Conservation (phyloP, 2,329 filamentous ascomycete genomes). For the Pseudopyrenochaeta lycopersici region DNA sequence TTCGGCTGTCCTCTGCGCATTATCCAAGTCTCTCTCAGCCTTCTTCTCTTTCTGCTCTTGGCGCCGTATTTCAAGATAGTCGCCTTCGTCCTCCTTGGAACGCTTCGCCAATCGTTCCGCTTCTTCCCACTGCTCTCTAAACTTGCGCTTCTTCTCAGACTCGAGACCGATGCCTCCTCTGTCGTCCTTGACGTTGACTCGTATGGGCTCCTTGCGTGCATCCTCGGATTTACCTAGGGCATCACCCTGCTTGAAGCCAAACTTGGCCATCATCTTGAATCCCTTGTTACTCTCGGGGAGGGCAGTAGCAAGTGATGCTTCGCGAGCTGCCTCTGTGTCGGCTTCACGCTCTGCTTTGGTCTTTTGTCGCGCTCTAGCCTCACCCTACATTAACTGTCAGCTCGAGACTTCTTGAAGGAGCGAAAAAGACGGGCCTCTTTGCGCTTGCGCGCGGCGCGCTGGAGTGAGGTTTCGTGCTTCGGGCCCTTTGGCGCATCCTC, state of each 20-base stretch:
- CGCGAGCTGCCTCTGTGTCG: constrained; percentile 75
- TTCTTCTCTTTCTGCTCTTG: constrained; percentile 47
- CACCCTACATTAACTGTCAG: constrained; percentile 33
- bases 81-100: constrained; percentile 57
- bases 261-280: constrained; percentile 94
- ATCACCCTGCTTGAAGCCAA: constrained; percentile 84
- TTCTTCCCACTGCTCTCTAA: constrained; percentile 51
- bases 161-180: constrained; percentile 86
- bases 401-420: background rate
- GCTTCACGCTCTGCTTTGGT: constrained; percentile 86
- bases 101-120: constrained; percentile 43
- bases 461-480: constrained; percentile 68
- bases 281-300: constrained; percentile 81
- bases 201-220: constrained; percentile 74
- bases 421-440: constrained; percentile 54
- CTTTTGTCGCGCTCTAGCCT: constrained; percentile 56
- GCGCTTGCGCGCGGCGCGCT: constrained; percentile 64
- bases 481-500: constrained; percentile 65
- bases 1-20: constrained; percentile 85
- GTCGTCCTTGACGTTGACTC: constrained; percentile 78
- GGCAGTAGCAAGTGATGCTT: constrained; percentile 78
- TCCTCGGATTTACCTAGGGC: constrained; percentile 72
- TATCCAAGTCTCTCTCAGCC: constrained; percentile 73
- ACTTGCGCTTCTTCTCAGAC: constrained; percentile 80
- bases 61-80: constrained; percentile 45